Percentiles rank a stretch among this genome's conserved stretches.
Conservation (phyloP, 2,329 filamentous ascomycete species). For the Orbilia quercus region DNA sequence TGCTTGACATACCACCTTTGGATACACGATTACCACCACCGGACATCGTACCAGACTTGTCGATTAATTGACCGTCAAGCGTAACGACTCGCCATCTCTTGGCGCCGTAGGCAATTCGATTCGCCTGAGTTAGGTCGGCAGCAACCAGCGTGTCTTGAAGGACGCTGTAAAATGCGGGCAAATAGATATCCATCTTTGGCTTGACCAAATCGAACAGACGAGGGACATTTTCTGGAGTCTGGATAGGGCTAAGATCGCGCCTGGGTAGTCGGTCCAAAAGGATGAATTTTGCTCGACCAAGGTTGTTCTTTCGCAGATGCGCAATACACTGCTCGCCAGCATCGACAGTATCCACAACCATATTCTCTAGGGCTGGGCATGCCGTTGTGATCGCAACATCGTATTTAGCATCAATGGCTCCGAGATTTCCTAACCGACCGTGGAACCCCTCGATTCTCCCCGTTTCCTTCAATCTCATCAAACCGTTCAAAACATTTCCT, state of each 20-base stretch:
- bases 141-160: conserved; percentile 96
- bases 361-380: conserved; percentile 89
- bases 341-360: conserved; percentile 96
- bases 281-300: conserved; percentile 96
- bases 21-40: conserved; percentile 92
- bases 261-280: conserved; percentile 86
- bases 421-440: conserved; percentile 91
- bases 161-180: conserved; percentile 92
- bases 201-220: conserved; percentile 92
- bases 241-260: conserved; percentile 80
- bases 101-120: conserved; percentile 93
- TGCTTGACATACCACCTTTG: conserved; percentile 95
- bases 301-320: conserved; percentile 94
- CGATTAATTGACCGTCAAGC: conserved; percentile 91
- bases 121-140: conserved; percentile 91
- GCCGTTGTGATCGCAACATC: conserved; percentile 99
- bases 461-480: conserved; percentile 95
- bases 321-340: conserved; percentile 98
- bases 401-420: conserved; percentile 91
- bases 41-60: conserved; percentile 98
- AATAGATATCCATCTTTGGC: conserved; percentile 86
- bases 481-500: conserved; percentile 86
- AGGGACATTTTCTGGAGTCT: conserved; percentile 91
- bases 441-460: conserved; percentile 98
- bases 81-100: conserved; percentile 97